A percentile compares a stretch with the other conserved stretches of the same genome.
phyloP scores from a whole-genome alignment of 257 asterid species.

The Nyctanthes arbortristis region DNA sequence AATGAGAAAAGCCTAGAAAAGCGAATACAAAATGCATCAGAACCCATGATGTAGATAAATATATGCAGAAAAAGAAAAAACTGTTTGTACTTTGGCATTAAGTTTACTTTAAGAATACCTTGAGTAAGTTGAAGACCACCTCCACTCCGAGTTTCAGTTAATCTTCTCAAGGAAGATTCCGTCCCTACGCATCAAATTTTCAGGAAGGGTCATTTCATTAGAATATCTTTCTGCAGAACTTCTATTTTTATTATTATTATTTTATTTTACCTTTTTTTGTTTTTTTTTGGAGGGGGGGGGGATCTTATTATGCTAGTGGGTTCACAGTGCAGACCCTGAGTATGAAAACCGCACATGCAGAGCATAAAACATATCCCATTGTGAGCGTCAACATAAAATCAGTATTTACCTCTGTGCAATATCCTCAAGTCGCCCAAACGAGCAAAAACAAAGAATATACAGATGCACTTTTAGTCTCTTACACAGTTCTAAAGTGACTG shows the following conservation, averaged over 20 bases:
- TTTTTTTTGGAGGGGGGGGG: no score
- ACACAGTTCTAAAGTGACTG: neutral
- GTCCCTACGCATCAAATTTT: conserved; percentile 43
- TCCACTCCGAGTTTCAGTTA: conserved; percentile 34
- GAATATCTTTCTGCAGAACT: neutral
- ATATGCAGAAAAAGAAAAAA: neutral
- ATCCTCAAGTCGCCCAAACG: neutral
- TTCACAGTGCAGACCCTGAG: neutral
- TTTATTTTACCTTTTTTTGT: no score
- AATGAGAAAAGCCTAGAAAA: conserved; percentile 55
- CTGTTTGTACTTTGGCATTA: neutral
- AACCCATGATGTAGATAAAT: neutral
- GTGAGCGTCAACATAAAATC: neutral
- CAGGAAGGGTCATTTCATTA: neutral
- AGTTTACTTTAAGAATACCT: conserved; percentile 29
- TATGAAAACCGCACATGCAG: neutral
- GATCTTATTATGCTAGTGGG: neutral
- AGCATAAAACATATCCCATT: neutral
- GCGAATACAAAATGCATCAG: conserved; percentile 14
- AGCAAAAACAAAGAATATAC: neutral
- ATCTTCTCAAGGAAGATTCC: conserved; percentile 48
- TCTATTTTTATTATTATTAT: no score
- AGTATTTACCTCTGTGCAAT: neutral
- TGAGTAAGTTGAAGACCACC: conserved; percentile 27
- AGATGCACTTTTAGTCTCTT: neutral